A percentile compares a stretch with the other conserved stretches of the same genome.
Conservation (phyloP, 805 yeast species). For the Sungouiella blattae region DNA sequence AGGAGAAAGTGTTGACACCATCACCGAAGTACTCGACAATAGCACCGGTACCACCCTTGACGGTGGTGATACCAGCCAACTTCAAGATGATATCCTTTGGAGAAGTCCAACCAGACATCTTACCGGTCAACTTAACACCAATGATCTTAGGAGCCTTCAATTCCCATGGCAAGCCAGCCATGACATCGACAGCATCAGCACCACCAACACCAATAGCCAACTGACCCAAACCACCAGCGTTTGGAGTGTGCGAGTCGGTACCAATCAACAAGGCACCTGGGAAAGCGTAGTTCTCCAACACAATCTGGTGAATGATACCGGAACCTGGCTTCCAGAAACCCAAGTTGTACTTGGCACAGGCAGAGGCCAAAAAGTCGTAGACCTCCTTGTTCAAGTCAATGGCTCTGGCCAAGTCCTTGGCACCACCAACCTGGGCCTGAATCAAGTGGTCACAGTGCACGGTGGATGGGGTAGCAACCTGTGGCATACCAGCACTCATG, state of each 20-base stretch:
- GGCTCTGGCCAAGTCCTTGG: constrained; percentile 79
- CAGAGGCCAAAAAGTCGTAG: constrained; percentile 82
- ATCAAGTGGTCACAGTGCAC: constrained; percentile 98
- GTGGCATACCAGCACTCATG: constrained; percentile 90
- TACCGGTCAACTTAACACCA: constrained; percentile 93
- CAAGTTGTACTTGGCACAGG: constrained; percentile 92
- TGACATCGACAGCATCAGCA: constrained; percentile 97
- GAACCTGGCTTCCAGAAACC: constrained; percentile 99
- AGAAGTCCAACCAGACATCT: constrained; percentile 91
- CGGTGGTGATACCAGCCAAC: constrained; percentile 91
- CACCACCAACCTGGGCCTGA: constrained; percentile 93
- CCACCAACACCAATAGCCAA: constrained; percentile 99
- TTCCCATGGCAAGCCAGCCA: constrained; percentile 95
- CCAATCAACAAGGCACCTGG: constrained; percentile 97
- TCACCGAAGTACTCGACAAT: constrained; percentile 96
- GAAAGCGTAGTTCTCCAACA: constrained; percentile 92
- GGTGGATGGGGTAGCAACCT: constrained; percentile 91
- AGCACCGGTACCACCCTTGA: constrained; percentile 97
- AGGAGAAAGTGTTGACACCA: constrained; percentile 87
- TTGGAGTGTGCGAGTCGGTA: constrained; percentile 97
- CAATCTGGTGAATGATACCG: constrained; percentile 96
- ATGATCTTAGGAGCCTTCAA: constrained; percentile 93
- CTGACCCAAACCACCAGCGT: constrained; percentile 98
- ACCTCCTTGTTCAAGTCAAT: constrained; percentile 90
- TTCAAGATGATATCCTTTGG: constrained; percentile 94